Evolutionary conservation across 75 land plant genomes (phyloP).

Genomic region (Picea sitchensis): DNA sequence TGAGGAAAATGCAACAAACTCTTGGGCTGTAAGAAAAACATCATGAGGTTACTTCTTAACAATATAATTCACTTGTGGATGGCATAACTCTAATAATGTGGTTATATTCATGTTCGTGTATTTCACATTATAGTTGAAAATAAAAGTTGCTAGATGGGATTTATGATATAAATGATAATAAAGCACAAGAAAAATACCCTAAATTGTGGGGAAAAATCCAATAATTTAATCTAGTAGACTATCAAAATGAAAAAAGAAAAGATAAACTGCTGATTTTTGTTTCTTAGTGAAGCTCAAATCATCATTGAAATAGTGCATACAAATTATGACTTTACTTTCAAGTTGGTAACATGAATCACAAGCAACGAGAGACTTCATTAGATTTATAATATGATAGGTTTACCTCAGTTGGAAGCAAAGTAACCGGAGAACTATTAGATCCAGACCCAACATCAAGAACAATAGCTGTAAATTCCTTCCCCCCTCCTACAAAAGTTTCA

Average conservation of each 20-base stretch:
- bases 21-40: background rate
- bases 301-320: background rate
- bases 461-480: slow-evolving; percentile 84
- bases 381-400: background rate
- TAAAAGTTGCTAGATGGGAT: background rate
- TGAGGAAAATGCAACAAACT: too few species aligned
- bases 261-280: background rate
- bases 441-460: slow-evolving; percentile 74
- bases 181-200: background rate
- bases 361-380: background rate
- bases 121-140: background rate
- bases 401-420: slow-evolving; percentile 79
- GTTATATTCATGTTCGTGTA: background rate
- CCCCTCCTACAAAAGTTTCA: slow-evolving; percentile 74
- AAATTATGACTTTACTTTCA: too few species aligned
- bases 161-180: background rate
- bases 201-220: background rate
- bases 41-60: background rate
- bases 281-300: background rate
- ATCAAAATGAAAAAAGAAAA: background rate
- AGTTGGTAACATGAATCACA: background rate
- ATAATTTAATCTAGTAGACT: background rate
- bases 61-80: background rate
- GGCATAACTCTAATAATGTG: background rate
- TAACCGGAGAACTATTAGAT: slow-evolving; percentile 48